Conservation (phyloP, 345 rosid genomes). For the Lepidium africanum region DNA sequence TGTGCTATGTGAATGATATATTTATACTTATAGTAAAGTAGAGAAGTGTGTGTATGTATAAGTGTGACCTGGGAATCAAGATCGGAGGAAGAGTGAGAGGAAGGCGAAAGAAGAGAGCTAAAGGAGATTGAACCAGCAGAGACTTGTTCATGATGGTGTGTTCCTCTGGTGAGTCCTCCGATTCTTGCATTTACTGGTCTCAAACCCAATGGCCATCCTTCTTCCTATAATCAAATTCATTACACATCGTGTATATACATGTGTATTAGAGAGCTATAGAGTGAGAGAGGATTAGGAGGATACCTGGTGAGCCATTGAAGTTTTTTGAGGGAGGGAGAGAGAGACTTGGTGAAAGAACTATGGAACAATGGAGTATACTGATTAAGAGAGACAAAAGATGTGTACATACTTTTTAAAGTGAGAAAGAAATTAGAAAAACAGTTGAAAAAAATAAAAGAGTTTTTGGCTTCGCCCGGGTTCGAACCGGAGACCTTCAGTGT, state of each 20-base stretch:
- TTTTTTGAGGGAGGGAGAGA: neutral
- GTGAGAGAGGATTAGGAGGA: neutral
- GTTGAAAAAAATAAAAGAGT: neutral
- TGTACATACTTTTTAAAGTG: neutral
- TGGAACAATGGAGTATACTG: neutral
- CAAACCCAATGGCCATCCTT: conserved; percentile 87
- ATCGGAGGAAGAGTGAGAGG: conserved; percentile 58
- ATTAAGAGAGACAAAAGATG: neutral
- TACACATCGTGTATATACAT: neutral
- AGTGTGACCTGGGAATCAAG: conserved; percentile 60
- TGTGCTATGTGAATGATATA: neutral
- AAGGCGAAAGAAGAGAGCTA: conserved; percentile 47
- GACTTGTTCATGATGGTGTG: conserved; percentile 18
- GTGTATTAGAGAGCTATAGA: neutral
- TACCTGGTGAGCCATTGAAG: conserved; percentile 27
- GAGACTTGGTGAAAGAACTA: neutral
- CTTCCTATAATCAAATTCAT: conserved; percentile 40
- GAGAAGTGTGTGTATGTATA: neutral
- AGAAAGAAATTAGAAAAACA: neutral
- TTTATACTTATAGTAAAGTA: neutral
- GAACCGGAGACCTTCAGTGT: conserved; percentile 98
- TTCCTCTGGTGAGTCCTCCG: conserved; percentile 46
- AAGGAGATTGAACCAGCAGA: conserved; percentile 61
- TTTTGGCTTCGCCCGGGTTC: conserved; percentile 44
- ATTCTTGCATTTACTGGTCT: conserved; percentile 68